Evolutionary conservation across 2,329 filamentous ascomycete species (phyloP), one percentile per base, ranked within the genome.

Genomic region (Lasiodiplodia theobromae): DNA sequence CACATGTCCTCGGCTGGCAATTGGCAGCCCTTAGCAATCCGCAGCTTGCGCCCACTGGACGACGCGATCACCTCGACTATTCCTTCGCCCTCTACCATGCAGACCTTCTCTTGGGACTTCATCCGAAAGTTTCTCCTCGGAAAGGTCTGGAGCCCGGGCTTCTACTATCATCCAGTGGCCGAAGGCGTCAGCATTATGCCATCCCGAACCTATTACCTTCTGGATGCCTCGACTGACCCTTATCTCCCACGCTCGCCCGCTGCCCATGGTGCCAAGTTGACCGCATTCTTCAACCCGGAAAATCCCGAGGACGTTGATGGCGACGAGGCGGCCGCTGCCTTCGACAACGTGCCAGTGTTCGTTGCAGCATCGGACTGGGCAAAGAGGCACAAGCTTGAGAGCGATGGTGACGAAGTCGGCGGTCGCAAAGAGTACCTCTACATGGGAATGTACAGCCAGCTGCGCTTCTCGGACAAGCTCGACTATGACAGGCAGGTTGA

Each of bases 371-470:
- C 63, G 1, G 38, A 54, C 5, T 66, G 63, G 63, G 63, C 63
- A 6, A 31, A 12, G 16, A 31, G 31, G 18, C 11, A 64, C n/a
- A 28, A 52, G n/a, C 3, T 23, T 16, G 62, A 44, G 10, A n/a
- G 6, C 56, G 25, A 23, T 5, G 11, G 8, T 5, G 34, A 12
- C 14, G 67, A 67, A 18, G 44, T 51, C 16, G 16, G 16, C 18
- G 3, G 18, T 18, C 49, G 28, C 52, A 60, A 70, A n/a, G 70
- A 70, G 10, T 85, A 83, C 70, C 70, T 75, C 1, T 85, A 85
- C 74, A 81, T 77, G 56, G 83, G 83, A n/a, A 75, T 79, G 67
- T 85, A 85, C 75, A 77, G 76, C 14, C 82, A 84, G 71, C 74
- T 73, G 0, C 81, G 83, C 2, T 82, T 77, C 77, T 78, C 74